Percentiles rank a stretch among this genome's conserved stretches.
These are phyloP conservation scores for Durusdinium trenchii DNA, from an alignment of 73 alveolate genomes.

Conservation along the genomic window DNA sequence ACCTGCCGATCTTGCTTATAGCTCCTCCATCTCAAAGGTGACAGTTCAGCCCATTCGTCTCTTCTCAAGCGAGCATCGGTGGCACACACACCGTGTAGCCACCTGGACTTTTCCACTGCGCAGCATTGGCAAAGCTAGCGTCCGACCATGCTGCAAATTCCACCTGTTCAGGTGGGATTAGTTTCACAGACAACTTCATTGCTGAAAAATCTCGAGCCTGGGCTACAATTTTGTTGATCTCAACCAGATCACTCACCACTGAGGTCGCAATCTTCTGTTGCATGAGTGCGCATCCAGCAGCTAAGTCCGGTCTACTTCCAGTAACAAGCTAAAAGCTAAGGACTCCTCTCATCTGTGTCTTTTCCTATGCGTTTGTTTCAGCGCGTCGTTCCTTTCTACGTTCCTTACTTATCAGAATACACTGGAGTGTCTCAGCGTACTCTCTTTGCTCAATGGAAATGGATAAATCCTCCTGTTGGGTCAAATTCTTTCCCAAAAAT, in stretches of 20 bases:
- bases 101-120: not conserved
- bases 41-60: not conserved
- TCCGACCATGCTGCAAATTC: constrained; percentile 6
- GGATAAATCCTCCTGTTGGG: not conserved
- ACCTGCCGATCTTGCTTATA: constrained; percentile 25
- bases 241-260: not conserved
- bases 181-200: not conserved
- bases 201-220: constrained; percentile 30
- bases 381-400: not conserved
- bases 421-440: not conserved
- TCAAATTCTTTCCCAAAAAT: not conserved
- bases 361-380: not conserved
- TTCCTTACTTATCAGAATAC: not conserved
- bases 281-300: constrained; percentile 35
- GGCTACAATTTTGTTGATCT: not conserved
- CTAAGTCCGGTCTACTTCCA: constrained; percentile 5
- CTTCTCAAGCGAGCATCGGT: not conserved
- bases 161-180: not conserved
- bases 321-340: not conserved
- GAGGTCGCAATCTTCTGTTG: not conserved
- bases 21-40: not conserved
- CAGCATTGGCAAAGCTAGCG: constrained; percentile 23
- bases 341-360: not conserved
- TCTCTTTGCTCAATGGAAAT: not conserved
- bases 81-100: not conserved